These are phyloP conservation scores for Fusarium mundagurra DNA, from an alignment of 2,329 filamentous ascomycete species.

Conservation along the genomic window DNA sequence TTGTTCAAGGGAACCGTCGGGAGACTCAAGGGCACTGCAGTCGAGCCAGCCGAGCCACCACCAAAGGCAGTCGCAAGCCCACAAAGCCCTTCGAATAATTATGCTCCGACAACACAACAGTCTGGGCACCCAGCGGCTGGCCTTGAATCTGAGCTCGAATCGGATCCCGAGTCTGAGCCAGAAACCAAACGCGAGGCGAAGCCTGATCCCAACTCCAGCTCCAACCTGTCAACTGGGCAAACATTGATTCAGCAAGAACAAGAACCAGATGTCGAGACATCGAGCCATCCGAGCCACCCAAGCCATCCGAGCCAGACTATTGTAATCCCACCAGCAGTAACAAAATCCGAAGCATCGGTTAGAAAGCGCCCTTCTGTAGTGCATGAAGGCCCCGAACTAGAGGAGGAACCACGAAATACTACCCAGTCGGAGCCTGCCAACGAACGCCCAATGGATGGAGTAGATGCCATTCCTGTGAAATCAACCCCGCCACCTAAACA, in stretches of 20 bases:
- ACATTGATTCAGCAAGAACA: constrained; percentile 4
- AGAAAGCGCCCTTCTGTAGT: constrained; percentile 57
- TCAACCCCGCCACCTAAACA: constrained; percentile 13
- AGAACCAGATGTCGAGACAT: not conserved
- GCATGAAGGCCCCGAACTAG: constrained; percentile 56
- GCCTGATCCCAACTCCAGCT: not conserved
- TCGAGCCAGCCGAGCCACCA: constrained; percentile 45
- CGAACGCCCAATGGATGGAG: constrained; percentile 27
- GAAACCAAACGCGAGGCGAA: not conserved
- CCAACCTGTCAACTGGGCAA: not conserved
- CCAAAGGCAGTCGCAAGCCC: constrained; percentile 41
- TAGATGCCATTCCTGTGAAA: constrained; percentile 50
- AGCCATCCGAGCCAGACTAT: not conserved
- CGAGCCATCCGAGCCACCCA: not conserved
- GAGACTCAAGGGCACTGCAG: constrained; percentile 59
- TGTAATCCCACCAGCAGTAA: not conserved
- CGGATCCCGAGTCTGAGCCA: constrained; percentile 21
- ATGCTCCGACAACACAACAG: not conserved
- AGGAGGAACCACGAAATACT: constrained; percentile 42
- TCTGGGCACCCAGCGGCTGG: constrained; percentile 5
- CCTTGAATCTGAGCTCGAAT: constrained; percentile 5
- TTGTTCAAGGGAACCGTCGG: constrained; percentile 63
- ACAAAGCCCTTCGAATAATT: not conserved
- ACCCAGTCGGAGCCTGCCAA: constrained; percentile 11
- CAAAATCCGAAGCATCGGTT: not conserved